Base-by-base conservation (phyloP, 768 basidiomycete species). In the Pleurotus platypus region DNA sequence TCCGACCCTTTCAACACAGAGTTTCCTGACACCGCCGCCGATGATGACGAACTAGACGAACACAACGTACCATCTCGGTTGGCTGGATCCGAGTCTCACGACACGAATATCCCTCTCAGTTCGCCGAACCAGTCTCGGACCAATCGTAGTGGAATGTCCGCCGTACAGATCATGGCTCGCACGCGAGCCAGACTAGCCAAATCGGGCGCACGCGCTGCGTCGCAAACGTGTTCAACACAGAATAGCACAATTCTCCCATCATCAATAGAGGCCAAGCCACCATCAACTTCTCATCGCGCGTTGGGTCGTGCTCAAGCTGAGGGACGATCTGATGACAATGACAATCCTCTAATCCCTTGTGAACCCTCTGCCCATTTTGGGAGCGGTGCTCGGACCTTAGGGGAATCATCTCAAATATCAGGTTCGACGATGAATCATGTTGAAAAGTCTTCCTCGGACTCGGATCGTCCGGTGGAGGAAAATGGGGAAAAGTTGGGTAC, bases 161-260 rank as follows among this genome's bases (percentile, higher is more conserved):
- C 35, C 15, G 42, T 27, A 37, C 43, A 56, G 43, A 56, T 56
- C 27, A 56, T 56, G 55, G 37, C 42, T 39, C 65, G 66, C 40
- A 71, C 70, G 43, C 65, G 69, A 30, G 67, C 63, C 11, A 65
- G 61, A 7, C 58, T 71, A 26, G 46, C 59, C 26, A 59, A 45
- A 47, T 39, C 51, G 15, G 48, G 51, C 27, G 20, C 16, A 16
- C 16, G n/a, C 20, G 20, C 26, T 11, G 16, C 18, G 39, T 39
- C 51, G 51, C 51, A 54, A 40, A 11, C 39, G 42, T 45, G n/a
- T 38, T 24, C 13, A 42, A 18, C 13, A 38, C 37, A 22, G 42
- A 42, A 15, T 20, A 9, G 39, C 13, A 54, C 22, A 18, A 11
- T 24, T n/a, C 38, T 54, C 51, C 51, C 51, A 26, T 24, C 51